Evolutionary conservation across 805 yeast genomes (phyloP), one percentile per base, ranked within the genome.

Genomic region (Ogataea paradorogensis): DNA sequence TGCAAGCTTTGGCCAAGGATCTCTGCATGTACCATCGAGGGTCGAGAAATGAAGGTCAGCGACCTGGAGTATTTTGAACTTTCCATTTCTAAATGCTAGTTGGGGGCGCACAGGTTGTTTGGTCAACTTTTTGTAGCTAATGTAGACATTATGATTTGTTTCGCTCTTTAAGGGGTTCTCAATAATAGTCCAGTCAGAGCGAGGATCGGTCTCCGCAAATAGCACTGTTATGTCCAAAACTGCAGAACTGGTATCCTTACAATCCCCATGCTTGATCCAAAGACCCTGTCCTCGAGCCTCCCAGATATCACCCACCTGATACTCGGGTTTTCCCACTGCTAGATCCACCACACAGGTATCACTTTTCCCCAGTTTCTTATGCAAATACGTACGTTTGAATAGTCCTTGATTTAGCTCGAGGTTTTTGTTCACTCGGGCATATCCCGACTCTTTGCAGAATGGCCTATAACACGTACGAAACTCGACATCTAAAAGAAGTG

Each of bases 31-130:
- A 10, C 97, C 97, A 38, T 67, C 72, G 5, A 89, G 90, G 0
- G 95, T 84, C n/a, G 93, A 74, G 58, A 84, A 82, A 62, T 93
- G 99, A 41, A 91, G 66, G 59, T 93, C 98, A 0, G 97, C 95
- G 5, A 91, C 77, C 61, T 93, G 99, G 9, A 88, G 62, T 29
- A 93, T 82, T 59, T 84, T 91, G 62, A 82, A 86, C 39, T 69
- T 73, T 4, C 38, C 34, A 18, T 47, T 16, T 2, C 50, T 40
- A 7, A 46, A 35, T 6, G 30, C n/a, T 7, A 46, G 32, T 4
- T 27, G 18, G 13, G 48, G 48, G 24, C 30, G 13, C 10, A 15
- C 16, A 10, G 43, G 22, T 9, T 21, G 15, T 16, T 30, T 15
- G 13, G 30, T 15, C 10, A 47, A 46, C 70, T 33, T 62, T 41